Base-by-base conservation (phyloP, 1,284 basidiomycete species). In the Cutaneotrichosporon cyanovorans region DNA sequence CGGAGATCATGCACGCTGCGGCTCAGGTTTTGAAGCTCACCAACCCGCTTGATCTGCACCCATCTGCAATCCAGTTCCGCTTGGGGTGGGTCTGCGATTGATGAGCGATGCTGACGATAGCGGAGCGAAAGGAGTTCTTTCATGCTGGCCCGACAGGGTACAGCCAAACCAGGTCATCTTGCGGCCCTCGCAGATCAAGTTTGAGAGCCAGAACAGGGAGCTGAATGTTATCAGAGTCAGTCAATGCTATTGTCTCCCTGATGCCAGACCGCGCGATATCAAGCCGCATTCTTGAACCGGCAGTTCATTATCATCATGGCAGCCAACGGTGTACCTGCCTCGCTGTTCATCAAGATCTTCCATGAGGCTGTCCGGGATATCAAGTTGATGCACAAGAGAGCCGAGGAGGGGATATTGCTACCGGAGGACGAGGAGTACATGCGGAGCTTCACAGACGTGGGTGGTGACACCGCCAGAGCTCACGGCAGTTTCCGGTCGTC, bases 261-360 rank as follows among this genome's bases (percentile, higher is more conserved):
- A 52, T 37, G 12, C 9, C 23, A 72, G 69, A 52, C 67, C n/a
- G 62, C 71, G 2, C 63, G 65, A 23, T 69, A 68, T 46, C 66
- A 69, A 42, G 52, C 55, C 2, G 71, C 66, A 5, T 70, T 69
- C 49, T 53, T 73, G 12, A 73, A 72, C 45, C 56, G 71, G 12
- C 70, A 73, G 46, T 72, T 70, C 50, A 70, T 72, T 57, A 65
- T 67, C 34, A 65, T 73, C 46, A 66, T 72, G 61, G 61, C 55
- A 4, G 62, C 65, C 1, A 61, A 67, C 18, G 69, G 69, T 2
- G 59, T 72, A 0, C 62, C 66, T 0, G 53, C 62, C 22, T 21
- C 50, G 4, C 50, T 69, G 11, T 61, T 73, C 39, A 48, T 63
- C 2, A 51, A 61, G 12, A 51, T 67, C 16, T 71, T 73, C 46